Evolutionary conservation across 2,329 filamentous ascomycete species (phyloP), one percentile per base, ranked within the genome.

Genomic region (Emericellopsis atlantica): DNA sequence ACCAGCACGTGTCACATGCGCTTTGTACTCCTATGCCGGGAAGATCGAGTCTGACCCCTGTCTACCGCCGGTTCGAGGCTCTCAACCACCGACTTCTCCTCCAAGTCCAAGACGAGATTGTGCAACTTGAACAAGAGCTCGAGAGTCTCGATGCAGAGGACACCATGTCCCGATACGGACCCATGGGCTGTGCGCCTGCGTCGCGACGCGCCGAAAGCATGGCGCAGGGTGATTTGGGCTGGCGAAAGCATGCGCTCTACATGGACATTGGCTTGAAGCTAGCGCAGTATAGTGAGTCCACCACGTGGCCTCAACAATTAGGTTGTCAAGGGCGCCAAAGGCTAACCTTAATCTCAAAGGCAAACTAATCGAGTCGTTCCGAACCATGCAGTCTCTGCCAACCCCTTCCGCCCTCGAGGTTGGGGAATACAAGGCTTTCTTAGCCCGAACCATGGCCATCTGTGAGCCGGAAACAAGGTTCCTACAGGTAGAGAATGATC

Each of bases 101-200:
- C 0, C 80, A 92, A 46, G 68, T 94, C 14, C 89, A 95, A 58
- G 87, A 94, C 53, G 86, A 94, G 56, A 75, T 95, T 15, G 69
- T 71, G 24, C 82, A 90, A 50, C 66, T 94, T 32, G 88, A 95
- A 58, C 80, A 87, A 51, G 78, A 89, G 43, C 70, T 95, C 1
- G 73, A 76, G 15, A 66, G 69, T 0, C 60, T 92, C 1, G 89
- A 95, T 51, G 62, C 61, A 16, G 60, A 62, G 1, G 74, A 78
- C 48, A 73, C 73, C 0, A 64, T 70, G 45, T 61, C 57, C 8
- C 57, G 66, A 4, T 59, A 62, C 1, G 51, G 64, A 24, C 60
- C 59, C 32, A 62, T 60, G 16, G 58, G 64, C 6, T 65, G 71
- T 16, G 47, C 69, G 4, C 80, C 73, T 4, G 76, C 78, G 1